Evolutionary conservation across 1,284 basidiomycete genomes (phyloP).

Genomic region (Agaricales sp.): DNA sequence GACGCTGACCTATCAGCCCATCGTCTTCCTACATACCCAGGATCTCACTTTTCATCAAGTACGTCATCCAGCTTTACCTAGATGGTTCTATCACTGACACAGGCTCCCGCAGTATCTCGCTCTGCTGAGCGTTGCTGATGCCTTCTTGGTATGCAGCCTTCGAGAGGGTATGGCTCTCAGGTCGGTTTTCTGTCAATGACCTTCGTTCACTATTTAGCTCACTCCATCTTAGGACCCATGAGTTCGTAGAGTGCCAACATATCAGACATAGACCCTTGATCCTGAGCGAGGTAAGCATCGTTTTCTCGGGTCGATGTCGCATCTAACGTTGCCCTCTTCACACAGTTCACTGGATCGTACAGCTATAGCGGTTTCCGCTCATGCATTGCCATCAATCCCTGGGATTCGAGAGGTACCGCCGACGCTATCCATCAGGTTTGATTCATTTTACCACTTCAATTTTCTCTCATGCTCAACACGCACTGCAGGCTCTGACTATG

Average conservation of each 20-base stretch:
- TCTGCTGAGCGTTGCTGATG: slow-evolving; percentile 73
- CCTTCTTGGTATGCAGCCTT: slow-evolving; percentile 78
- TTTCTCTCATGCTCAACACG: too few species aligned
- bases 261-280: slow-evolving; percentile 55
- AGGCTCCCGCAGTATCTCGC: slow-evolving; percentile 70
- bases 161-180: slow-evolving; percentile 80
- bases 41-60: slow-evolving; percentile 65
- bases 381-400: slow-evolving; percentile 80
- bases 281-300: slow-evolving; percentile 50
- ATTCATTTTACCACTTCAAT: too few species aligned
- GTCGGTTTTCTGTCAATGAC: too few species aligned
- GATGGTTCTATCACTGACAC: background rate
- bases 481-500: slow-evolving; percentile 63
- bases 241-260: slow-evolving; percentile 79
- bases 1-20: slow-evolving; percentile 78
- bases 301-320: background rate
- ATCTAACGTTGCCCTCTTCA: slow-evolving; percentile 2
- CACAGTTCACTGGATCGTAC: slow-evolving; percentile 78
- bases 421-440: slow-evolving; percentile 56
- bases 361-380: slow-evolving; percentile 78
- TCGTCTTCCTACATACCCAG: slow-evolving; percentile 81
- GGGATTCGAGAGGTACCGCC: slow-evolving; percentile 67
- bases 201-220: background rate
- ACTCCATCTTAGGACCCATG: slow-evolving; percentile 48
- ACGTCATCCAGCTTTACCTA: background rate